phyloP scores from a whole-genome alignment of 441 rosid species.

The Croton laevigatus region DNA sequence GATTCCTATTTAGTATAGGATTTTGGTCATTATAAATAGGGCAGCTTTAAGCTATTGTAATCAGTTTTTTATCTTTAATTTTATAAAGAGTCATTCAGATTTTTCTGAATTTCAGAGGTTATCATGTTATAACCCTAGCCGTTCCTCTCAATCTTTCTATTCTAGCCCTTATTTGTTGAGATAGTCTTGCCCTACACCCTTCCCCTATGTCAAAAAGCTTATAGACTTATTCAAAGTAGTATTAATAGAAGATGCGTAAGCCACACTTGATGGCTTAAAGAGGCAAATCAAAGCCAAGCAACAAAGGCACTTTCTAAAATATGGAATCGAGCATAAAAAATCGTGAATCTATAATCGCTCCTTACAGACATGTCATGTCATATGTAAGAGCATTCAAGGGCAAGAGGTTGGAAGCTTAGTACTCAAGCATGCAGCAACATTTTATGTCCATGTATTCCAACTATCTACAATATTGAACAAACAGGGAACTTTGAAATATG shows the following conservation, averaged over 20 bases:
- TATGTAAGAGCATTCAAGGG: not conserved
- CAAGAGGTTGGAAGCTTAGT: not conserved
- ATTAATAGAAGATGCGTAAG: not conserved
- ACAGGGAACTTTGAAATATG: conserved; percentile 3
- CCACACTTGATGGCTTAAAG: not conserved
- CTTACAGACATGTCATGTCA: not conserved
- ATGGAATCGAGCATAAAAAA: not conserved
- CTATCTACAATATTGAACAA: not conserved
- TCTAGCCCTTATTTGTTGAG: no score
- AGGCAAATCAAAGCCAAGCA: not conserved
- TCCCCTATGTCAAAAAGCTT: no score
- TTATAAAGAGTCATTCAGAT: no score
- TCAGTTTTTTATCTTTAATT: no score
- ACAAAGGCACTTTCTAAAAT: not conserved
- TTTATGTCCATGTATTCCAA: not conserved
- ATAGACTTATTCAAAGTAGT: no score
- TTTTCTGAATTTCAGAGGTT: no score
- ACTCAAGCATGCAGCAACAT: not conserved
- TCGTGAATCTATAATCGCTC: not conserved
- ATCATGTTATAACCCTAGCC: no score
- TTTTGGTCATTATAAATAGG: no score
- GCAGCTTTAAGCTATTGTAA: no score
- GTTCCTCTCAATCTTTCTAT: no score
- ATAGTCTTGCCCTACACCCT: no score
- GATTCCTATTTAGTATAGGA: no score